These are phyloP conservation scores for Stagonosporopsis tanaceti DNA, from an alignment of 2,329 filamentous ascomycete genomes.

Conservation along the genomic window DNA sequence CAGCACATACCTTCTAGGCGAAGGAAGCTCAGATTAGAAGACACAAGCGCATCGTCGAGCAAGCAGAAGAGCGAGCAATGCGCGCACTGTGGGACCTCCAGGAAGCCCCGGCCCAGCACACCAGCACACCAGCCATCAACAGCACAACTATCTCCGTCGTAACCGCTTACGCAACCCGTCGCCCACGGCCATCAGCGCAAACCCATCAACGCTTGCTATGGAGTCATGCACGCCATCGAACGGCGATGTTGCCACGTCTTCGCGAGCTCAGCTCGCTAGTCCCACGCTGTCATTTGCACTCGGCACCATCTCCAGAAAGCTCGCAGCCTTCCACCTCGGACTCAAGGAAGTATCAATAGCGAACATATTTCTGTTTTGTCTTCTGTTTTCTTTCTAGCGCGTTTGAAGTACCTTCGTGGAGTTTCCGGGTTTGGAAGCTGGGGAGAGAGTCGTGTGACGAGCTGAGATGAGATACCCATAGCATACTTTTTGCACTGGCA, in stretches of 20 bases:
- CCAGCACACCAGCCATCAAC: background rate
- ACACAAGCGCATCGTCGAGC: background rate
- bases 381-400: background rate
- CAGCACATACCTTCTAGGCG: background rate
- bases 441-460: background rate
- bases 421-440: no score
- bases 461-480: no score
- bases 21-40: background rate
- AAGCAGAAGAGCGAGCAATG: background rate
- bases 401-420: background rate
- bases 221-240: no score
- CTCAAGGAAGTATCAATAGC: background rate
- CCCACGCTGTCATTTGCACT: background rate
- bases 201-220: no score
- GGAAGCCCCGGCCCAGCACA: background rate
- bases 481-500: no score
- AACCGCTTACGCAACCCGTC: background rate
- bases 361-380: no score
- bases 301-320: background rate
- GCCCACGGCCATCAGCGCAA: background rate
- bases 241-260: background rate
- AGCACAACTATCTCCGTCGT: background rate
- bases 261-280: background rate
- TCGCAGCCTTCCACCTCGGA: background rate
- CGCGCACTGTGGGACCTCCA: background rate